phyloP scores from a whole-genome alignment of 106 monocot species.

The Allium cepa region DNA sequence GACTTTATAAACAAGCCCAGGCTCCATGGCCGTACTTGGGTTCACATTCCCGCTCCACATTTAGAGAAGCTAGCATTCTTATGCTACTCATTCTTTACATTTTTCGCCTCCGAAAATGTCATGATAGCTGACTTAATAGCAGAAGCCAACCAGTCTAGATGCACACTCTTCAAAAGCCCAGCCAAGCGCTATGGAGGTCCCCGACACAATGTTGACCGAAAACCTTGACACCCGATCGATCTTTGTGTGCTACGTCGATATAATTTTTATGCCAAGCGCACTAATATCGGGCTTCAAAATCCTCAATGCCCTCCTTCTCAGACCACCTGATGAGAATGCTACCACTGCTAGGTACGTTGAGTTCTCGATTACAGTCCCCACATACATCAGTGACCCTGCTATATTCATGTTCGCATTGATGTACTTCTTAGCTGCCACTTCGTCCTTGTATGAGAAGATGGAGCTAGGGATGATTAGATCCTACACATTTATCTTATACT shows the following conservation, averaged over 20 bases:
- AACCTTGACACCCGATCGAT: neutral
- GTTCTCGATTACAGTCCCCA: neutral
- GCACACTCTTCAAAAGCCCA: neutral
- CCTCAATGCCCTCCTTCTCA: neutral
- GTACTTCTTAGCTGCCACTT: no score
- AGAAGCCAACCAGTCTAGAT: conserved; percentile 4
- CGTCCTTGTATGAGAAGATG: neutral
- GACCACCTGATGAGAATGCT: conserved; percentile 23
- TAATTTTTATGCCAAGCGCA: conserved; percentile 8
- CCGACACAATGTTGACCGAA: conserved; percentile 27
- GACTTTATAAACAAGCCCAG: no score
- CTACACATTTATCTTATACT: neutral
- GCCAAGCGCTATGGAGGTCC: conserved; percentile 93
- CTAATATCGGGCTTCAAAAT: conserved; percentile 22
- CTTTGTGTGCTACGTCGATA: neutral
- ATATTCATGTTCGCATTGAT: no score
- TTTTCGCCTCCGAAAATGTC: conserved; percentile 29
- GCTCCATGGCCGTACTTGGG: no score
- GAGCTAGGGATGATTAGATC: neutral
- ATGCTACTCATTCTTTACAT: no score
- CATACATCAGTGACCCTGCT: neutral
- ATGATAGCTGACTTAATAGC: conserved; percentile 74
- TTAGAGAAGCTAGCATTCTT: no score
- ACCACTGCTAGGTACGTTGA: neutral
- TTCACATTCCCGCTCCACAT: no score